Percentiles rank a stretch among this genome's conserved stretches.
Conservation (phyloP, 495 filamentous ascomycete genomes). For the Aspergillus ellipticus region DNA sequence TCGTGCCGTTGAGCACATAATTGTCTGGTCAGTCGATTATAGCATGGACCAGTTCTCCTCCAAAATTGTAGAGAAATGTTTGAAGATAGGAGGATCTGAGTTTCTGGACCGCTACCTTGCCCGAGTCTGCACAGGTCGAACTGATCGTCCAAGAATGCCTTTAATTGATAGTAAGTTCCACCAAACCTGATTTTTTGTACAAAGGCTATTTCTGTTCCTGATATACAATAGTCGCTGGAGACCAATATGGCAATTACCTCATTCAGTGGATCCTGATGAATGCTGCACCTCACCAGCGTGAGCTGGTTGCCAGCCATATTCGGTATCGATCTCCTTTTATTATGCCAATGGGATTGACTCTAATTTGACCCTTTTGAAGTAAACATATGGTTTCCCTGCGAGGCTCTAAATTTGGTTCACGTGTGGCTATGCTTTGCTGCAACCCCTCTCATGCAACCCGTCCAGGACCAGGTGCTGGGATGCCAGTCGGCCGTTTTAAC, state of each 20-base stretch:
- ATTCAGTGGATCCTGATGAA: constrained; percentile 95
- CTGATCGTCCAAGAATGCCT: constrained; percentile 91
- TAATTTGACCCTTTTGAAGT: constrained; percentile 28
- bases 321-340: constrained; percentile 43
- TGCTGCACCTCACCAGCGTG: constrained; percentile 78
- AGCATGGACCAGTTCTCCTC: constrained; percentile 99
- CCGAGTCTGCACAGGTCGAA: constrained; percentile 84
- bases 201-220: constrained; percentile 26
- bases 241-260: constrained; percentile 98
- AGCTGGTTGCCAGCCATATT: constrained; percentile 89
- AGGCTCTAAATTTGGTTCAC: constrained; percentile 96
- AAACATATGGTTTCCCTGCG: constrained; percentile 99
- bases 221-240: constrained; percentile 68
- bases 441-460: constrained; percentile 84
- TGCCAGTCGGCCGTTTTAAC: constrained; percentile 54
- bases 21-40: constrained; percentile 88
- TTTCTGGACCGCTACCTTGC: constrained; percentile 92
- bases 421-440: constrained; percentile 97
- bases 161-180: constrained; percentile 79
- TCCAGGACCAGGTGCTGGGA: constrained; percentile 73
- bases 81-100: constrained; percentile 90
- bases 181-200: not conserved
- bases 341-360: not conserved
- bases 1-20: constrained; percentile 90
- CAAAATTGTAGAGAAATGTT: constrained; percentile 97